Base-by-base conservation (phyloP, 73 alveolate species). In the Paramecium sonneborni region DNA sequence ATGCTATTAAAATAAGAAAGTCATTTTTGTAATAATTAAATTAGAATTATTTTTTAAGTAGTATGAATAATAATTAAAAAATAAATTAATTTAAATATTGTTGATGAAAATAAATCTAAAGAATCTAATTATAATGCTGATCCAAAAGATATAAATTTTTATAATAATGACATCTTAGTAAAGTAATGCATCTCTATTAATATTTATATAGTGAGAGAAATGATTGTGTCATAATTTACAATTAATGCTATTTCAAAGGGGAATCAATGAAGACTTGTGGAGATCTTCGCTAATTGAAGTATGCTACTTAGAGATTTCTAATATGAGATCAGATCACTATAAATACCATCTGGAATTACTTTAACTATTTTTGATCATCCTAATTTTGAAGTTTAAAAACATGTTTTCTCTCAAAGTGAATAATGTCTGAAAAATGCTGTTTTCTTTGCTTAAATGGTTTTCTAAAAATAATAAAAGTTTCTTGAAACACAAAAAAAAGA, bases 291-390 rank as follows among this genome's bases (percentile, higher is more conserved):
- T 38, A 39, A 79, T 10, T 79, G 39, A 79, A 79, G 90, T 79
- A 79, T 24, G 1, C 41, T 18, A 18, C 32, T 37, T 37, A 79
- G 90, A 14, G 90, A 79, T 23, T 79, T 79, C 74, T 14, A 38
- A 41, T 79, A 79, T 46, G 90, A 79, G 52, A 79, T 79, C 2
- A 79, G 55, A 79, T 79, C 90, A 41, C 43, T 79, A 1, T 30
- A 46, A 79, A 79, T 79, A 8, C 90, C 90, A 79, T 38, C 72
- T 38, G 90, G 90, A 38, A 43, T 48, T 0, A 79, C 90, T 20
- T 79, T 79, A 24, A 79, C 90, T 9, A 79, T 79, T 2, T 79
- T 24, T 39, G 90, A 79, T 44, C 69, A 79, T 39, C 90, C 90
- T 37, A 79, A 79, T 79, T 79, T 43, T 32, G 74, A 79, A 46